phyloP scores from a whole-genome alignment of 257 asterid genomes.

The Nicotiana sylvestris region DNA sequence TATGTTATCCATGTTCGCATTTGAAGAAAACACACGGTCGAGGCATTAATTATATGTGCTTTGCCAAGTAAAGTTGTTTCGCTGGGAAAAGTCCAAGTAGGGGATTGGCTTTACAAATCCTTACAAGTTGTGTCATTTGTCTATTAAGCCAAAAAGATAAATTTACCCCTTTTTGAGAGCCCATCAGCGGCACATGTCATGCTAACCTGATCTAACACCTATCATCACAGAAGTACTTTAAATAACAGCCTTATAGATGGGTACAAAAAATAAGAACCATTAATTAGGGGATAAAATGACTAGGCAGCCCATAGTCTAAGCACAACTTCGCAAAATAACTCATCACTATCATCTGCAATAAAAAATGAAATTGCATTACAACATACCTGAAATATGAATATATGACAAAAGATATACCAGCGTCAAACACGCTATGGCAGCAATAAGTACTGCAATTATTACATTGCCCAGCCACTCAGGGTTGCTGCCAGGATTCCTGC shows the following conservation, averaged over 20 bases:
- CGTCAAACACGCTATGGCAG: constrained; percentile 69
- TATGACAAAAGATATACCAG: constrained; percentile 81
- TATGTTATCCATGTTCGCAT: not conserved
- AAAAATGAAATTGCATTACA: not conserved
- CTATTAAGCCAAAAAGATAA: not conserved
- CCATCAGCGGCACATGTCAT: not conserved
- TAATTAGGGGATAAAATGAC: not conserved
- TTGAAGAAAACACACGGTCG: not conserved
- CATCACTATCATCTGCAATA: constrained; percentile 7
- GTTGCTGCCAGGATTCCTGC: constrained; percentile 84
- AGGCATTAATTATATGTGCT: not conserved
- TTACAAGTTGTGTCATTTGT: not conserved
- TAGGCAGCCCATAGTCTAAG: not conserved
- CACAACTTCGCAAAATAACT: not conserved
- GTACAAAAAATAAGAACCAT: not conserved
- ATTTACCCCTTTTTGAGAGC: not conserved
- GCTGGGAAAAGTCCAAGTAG: not conserved
- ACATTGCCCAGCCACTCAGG: constrained; percentile 70
- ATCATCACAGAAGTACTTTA: not conserved
- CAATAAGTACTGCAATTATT: constrained; percentile 53
- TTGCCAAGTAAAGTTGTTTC: not conserved
- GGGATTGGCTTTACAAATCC: not conserved
- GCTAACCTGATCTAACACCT: not conserved
- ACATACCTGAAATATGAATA: constrained; percentile 83
- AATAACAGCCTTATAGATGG: not conserved